Percentiles rank a stretch among this genome's conserved stretches.
These are phyloP conservation scores for Trichaptum fuscoviolaceum DNA, from an alignment of 768 basidiomycete genomes.

Conservation along the genomic window DNA sequence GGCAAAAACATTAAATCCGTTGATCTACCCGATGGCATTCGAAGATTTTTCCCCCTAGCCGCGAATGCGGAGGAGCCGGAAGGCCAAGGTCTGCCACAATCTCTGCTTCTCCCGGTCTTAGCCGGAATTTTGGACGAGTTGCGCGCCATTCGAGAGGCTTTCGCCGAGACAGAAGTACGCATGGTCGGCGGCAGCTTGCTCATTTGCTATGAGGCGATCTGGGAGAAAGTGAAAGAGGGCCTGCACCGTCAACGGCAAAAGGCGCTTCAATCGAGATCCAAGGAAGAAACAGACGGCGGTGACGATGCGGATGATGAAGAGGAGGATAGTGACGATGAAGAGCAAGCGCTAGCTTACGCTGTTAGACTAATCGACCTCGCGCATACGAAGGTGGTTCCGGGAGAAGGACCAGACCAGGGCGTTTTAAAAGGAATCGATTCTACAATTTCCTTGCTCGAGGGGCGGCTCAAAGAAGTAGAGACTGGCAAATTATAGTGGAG, in stretches of 20 bases:
- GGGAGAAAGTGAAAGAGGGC: constrained; percentile 30
- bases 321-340: constrained; percentile 32
- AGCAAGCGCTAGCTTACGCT: constrained; percentile 44
- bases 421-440: constrained; percentile 73
- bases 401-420: constrained; percentile 74
- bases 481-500: neutral
- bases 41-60: constrained; percentile 68
- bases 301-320: constrained; percentile 33
- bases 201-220: constrained; percentile 72
- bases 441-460: constrained; percentile 53
- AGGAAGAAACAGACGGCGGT: constrained; percentile 29
- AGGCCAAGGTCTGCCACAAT: constrained; percentile 47
- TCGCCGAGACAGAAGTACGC: constrained; percentile 57
- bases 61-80: constrained; percentile 10
- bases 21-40: constrained; percentile 73
- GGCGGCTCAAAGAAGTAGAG: constrained; percentile 43
- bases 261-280: constrained; percentile 8
- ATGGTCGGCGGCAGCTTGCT: constrained; percentile 82
- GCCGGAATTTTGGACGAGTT: constrained; percentile 47
- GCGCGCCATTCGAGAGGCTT: constrained; percentile 41
- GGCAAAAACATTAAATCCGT: constrained; percentile 67
- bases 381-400: constrained; percentile 66
- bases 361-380: constrained; percentile 94
- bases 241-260: constrained; percentile 26
- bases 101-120: constrained; percentile 54